Base-by-base conservation (phyloP, 306 rosid species). In the Castanospermum australe region DNA sequence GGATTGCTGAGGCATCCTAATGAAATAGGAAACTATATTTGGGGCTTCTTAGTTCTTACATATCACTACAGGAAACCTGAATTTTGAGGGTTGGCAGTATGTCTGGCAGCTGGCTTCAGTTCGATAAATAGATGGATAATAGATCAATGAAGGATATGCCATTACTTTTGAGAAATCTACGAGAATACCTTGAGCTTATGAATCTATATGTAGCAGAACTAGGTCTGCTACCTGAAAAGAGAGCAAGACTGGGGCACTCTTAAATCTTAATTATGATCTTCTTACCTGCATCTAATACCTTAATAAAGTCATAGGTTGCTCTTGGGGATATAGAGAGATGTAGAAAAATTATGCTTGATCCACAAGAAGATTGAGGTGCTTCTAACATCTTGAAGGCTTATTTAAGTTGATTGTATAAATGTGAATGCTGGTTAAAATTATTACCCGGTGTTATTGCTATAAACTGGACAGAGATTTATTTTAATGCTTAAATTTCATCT, bases 21-120 rank as follows among this genome's bases (percentile, higher is more conserved):
- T 35, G 50, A 21, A 42, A 36, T 18, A 73, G 38, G 56, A 21
- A 10, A 25, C 42, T 38, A 32, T 38, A 22, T 22, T 8, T 24
- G 67, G 38, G 50, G 57, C 56, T 57, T 56, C 68, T 64, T 73
- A 15, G 42, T 57, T 56, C 68, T 64, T 73, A 15, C 70, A n/a
- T 60, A 45, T 17, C 57, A 42, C 41, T 33, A 12, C n/a, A 17
- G 38, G 50, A 38, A n/a, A 35, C 70, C 18, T 64, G 28, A 36
- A 36, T 20, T 38, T 67, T 17, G 68, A 14, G 47, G 44, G 45
- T 62, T n/a, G 44, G 5, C 14, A 62, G 68, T 42, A 20, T 63
- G 47, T n/a, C 50, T 35, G 21, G 13, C 4, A 15, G 22, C 44
- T 61, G 67, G 44, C 4, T 57, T 57, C 35, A 13, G 28, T 60